These are phyloP conservation scores for Sicyos edulis DNA, from an alignment of 306 rosid species.

Conservation along the genomic window DNA sequence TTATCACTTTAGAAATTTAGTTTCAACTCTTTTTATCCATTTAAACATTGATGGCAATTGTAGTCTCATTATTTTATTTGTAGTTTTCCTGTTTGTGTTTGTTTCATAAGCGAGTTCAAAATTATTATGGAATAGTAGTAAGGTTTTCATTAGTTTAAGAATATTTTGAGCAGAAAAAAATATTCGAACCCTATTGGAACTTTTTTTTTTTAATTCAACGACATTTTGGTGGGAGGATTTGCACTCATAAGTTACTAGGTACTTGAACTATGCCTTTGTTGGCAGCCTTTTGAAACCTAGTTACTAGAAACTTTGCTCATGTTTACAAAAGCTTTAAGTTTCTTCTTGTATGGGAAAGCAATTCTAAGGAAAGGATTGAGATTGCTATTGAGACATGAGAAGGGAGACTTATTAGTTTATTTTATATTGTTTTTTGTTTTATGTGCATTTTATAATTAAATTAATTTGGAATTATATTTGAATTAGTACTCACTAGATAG, in stretches of 20 bases:
- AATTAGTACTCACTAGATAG: background rate
- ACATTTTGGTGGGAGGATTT: too few species aligned
- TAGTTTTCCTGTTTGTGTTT: background rate
- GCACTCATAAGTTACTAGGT: too few species aligned
- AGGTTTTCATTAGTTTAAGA: background rate
- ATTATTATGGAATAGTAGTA: background rate
- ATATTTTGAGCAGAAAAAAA: background rate
- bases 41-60: background rate
- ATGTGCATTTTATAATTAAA: too few species aligned
- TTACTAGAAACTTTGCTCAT: too few species aligned
- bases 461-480: background rate
- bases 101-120: background rate
- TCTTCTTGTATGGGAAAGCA: background rate
- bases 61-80: background rate
- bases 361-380: background rate
- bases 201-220: too few species aligned
- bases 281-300: too few species aligned
- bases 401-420: background rate
- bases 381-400: background rate
- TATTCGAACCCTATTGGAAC: too few species aligned
- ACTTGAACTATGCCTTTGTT: too few species aligned
- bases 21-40: background rate
- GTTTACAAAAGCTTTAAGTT: too few species aligned
- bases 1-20: background rate
- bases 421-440: too few species aligned